Conservation (phyloP, 176 grass and related monocot genomes). For the Musa acuminata region DNA sequence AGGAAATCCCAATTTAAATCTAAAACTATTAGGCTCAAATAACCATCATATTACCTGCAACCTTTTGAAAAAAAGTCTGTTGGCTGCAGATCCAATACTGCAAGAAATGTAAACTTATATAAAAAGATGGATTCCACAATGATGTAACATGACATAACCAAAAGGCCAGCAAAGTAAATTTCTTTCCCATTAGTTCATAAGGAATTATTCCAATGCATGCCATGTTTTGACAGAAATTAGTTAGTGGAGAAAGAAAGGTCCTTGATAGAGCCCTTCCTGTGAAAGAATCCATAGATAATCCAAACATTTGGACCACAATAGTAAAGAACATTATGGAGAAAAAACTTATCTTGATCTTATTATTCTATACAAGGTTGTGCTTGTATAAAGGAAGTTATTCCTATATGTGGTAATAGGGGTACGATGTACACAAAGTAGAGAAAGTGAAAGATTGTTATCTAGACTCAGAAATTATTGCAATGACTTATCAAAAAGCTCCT, state of each 20-base stretch:
- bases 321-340: too few relatives aligned
- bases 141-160: too few relatives aligned
- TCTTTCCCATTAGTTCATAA: neutral
- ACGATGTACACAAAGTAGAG: conserved; percentile 60
- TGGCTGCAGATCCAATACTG: conserved; percentile 81
- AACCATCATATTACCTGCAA: conserved; percentile 51
- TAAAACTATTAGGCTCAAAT: neutral
- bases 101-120: conserved; percentile 21
- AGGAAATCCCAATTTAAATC: conserved; percentile 25
- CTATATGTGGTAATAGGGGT: neutral
- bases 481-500: conserved; percentile 86
- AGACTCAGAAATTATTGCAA: conserved; percentile 76
- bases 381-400: neutral
- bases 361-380: neutral
- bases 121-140: too few relatives aligned
- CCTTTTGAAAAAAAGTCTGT: conserved; percentile 68
- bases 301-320: too few relatives aligned
- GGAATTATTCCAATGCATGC: neutral
- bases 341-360: too few relatives aligned
- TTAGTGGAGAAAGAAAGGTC: neutral
- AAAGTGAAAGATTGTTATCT: conserved; percentile 51
- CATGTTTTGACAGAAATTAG: neutral
- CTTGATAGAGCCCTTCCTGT: neutral
- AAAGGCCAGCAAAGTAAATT: neutral
- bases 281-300: neutral